Evolutionary conservation across 805 yeast species (phyloP), one percentile per base, ranked within the genome.

Genomic region (Zygosaccharomyces rouxii): DNA sequence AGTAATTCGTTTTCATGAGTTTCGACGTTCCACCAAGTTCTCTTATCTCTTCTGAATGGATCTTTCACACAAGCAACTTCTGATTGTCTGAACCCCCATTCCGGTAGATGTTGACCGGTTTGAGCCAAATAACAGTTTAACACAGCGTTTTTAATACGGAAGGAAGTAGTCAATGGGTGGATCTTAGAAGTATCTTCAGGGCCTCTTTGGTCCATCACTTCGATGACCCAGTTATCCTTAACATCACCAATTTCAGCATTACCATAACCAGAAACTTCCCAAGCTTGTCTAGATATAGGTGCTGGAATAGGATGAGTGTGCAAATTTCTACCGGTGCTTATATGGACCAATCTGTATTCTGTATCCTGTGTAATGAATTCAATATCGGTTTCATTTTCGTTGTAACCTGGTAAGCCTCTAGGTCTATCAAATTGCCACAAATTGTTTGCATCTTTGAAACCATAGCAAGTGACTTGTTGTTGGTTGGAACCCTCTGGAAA

Each of bases 401-500:
- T 49, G 55, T 62, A 67, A 9, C 51, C 22, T 11, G 59, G 62
- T 14, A 57, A 49, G 6, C 70, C 76, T 65, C 86, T 74, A 25
- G 74, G 76, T 60, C 83, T 76, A 57, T 84, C 84, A 56, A 89
- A 72, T 25, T 76, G 60, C 86, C 96, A 90, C 47, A 85, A 80
- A 66, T 92, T 94, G 69, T 94, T 92, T 46, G 75, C 70, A 66
- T 94, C 98, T 64, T 88, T 88, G 68, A 82, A 89, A 16, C 90
- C 87, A 66, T 94, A 94, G 5, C 94, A 87, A 23, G 99, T 94
- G 43, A 94, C 76, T 69, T 94, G 99, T 67, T 90, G 97, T 70
- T 94, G 98, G 53, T 78, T 77, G 2, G 97, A 87, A 3, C 98
- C 98, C 55, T 81, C 89, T 13, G 99, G 99, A 64, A 83, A 94